phyloP scores from a whole-genome alignment of 2,329 filamentous ascomycete genomes.

The Mariannaea elegans region DNA sequence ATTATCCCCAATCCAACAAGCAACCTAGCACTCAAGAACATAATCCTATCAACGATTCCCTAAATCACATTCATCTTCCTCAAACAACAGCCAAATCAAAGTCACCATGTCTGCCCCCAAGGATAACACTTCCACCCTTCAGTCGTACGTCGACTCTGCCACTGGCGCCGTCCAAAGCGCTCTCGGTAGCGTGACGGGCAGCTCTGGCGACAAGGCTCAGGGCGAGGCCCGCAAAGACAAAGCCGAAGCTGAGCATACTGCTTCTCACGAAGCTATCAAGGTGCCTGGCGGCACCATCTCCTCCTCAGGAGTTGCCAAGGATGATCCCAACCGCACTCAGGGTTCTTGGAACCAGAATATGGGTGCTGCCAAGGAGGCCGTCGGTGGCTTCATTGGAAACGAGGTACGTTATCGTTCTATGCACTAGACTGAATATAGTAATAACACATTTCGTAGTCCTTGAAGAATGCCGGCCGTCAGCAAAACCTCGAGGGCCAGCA shows the following conservation, averaged over 20 bases:
- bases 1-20: slow-evolving; percentile 20
- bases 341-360: slow-evolving; percentile 90
- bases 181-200: slow-evolving; percentile 78
- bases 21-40: slow-evolving; percentile 9
- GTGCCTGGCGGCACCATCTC: slow-evolving; percentile 77
- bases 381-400: slow-evolving; percentile 79
- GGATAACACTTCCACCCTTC: slow-evolving; percentile 72
- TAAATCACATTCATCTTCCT: not conserved
- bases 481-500: slow-evolving; percentile 85
- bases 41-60: slow-evolving; percentile 6
- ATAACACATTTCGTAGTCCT: slow-evolving; percentile 50
- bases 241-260: slow-evolving; percentile 73
- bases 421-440: not conserved
- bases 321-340: slow-evolving; percentile 74
- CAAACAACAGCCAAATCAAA: slow-evolving; percentile 16
- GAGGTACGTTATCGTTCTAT: slow-evolving; percentile 58
- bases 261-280: slow-evolving; percentile 79
- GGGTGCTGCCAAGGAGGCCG: slow-evolving; percentile 83
- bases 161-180: slow-evolving; percentile 77
- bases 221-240: slow-evolving; percentile 72
- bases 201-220: slow-evolving; percentile 70
- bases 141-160: slow-evolving; percentile 79
- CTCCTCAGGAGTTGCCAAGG: slow-evolving; percentile 73
- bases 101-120: slow-evolving; percentile 43
- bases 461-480: slow-evolving; percentile 77